These are phyloP conservation scores for Bipolaris victoriae DNA, from an alignment of 2,329 filamentous ascomycete species.

Conservation along the genomic window DNA sequence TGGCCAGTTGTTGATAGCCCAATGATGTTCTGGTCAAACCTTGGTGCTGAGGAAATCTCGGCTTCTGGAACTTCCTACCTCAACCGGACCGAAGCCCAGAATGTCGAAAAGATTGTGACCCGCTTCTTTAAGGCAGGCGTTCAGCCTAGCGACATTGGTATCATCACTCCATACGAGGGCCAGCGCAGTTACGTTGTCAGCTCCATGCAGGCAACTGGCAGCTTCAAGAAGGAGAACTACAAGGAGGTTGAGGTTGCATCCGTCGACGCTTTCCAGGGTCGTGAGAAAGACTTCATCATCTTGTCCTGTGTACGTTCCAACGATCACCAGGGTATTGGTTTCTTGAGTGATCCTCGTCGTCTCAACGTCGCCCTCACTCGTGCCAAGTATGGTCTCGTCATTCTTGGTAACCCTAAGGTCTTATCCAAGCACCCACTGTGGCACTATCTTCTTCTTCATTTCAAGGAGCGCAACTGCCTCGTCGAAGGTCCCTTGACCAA, in stretches of 20 bases:
- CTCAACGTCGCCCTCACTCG: conserved; percentile 96
- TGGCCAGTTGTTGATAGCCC: conserved; percentile 94
- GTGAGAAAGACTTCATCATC: conserved; percentile 99
- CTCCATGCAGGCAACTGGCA: conserved; percentile 98
- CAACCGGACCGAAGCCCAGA: conserved; percentile 94
- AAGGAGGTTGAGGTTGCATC: conserved; percentile 99
- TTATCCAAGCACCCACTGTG: conserved; percentile 96
- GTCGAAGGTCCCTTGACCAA: conserved; percentile 96
- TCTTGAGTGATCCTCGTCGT: conserved; percentile 95
- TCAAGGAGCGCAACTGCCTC: conserved; percentile 94
- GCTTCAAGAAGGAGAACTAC: conserved; percentile 97
- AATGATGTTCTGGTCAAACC: conserved; percentile 99
- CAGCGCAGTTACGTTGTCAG: conserved; percentile 98
- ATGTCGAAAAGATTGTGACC: conserved; percentile 98
- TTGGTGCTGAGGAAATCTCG: conserved; percentile 97
- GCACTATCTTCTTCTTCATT: conserved; percentile 93
- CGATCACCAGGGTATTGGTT: conserved; percentile 98
- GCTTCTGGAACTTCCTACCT: conserved; percentile 97
- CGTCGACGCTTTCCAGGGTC: conserved; percentile 97
- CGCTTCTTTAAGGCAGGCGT: conserved; percentile 99
- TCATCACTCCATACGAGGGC: conserved; percentile 98
- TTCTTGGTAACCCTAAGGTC: conserved; percentile 96
- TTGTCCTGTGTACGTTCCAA: conserved; percentile 97
- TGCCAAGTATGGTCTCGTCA: conserved; percentile 95
- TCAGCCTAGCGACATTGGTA: conserved; percentile 90